Conservation (phyloP, 441 rosid genomes). For the Hypseocharis bilobata region DNA sequence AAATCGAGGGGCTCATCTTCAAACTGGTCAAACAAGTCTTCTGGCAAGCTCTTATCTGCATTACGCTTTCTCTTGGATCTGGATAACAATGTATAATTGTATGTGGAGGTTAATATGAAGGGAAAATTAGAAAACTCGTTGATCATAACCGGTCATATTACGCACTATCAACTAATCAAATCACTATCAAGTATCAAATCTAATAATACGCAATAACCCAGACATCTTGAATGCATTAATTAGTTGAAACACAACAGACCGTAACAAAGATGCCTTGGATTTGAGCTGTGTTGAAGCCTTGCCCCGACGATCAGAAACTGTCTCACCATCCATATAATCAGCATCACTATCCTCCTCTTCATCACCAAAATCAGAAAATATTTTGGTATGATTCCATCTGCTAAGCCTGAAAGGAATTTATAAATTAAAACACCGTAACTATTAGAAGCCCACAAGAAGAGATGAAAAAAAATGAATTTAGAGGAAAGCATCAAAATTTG, state of each 20-base stretch:
- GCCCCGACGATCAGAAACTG: conserved; percentile 37
- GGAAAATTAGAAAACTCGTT: neutral
- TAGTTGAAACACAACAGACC: conserved; percentile 35
- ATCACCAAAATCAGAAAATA: conserved; percentile 73
- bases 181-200: neutral
- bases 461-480: neutral
- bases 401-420: conserved; percentile 47
- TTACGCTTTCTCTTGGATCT: conserved; percentile 50
- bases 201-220: neutral
- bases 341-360: conserved; percentile 49
- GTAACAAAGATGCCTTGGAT: conserved; percentile 38
- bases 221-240: neutral
- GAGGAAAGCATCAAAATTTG: neutral
- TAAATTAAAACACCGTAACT: neutral
- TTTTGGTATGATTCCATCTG: conserved; percentile 84
- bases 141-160: neutral
- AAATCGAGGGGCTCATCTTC: conserved; percentile 91
- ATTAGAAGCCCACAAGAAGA: neutral
- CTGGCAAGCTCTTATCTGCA: conserved; percentile 55
- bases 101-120: conserved; percentile 9
- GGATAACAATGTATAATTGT: conserved; percentile 2
- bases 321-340: conserved; percentile 39
- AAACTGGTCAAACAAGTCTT: conserved; percentile 52
- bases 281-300: conserved; percentile 37
- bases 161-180: neutral